Percentiles rank a stretch among this genome's conserved stretches.
Evolutionary conservation across 129 eudicot genomes (phyloP).

Genomic region (Centaurea solstitialis): DNA sequence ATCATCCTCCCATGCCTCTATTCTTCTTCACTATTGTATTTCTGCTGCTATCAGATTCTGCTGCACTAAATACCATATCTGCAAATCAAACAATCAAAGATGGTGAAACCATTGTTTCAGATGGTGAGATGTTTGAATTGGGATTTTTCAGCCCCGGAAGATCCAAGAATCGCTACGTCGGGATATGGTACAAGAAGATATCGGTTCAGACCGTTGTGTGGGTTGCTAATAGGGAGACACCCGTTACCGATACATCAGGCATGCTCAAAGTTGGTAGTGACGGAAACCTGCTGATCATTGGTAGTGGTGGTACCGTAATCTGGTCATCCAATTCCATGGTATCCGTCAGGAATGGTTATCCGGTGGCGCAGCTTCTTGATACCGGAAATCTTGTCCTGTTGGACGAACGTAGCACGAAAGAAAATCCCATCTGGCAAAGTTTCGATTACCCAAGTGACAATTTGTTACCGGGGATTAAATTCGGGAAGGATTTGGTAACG

Average conservation of each 20-base stretch:
- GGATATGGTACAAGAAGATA: slow-evolving; percentile 29
- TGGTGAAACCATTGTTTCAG: slow-evolving; percentile 17
- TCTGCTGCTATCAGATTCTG: background rate
- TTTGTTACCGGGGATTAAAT: slow-evolving; percentile 21
- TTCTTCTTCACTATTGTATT: background rate
- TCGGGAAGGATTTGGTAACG: slow-evolving; percentile 25
- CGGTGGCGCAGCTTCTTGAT: background rate
- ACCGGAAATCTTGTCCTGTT: background rate
- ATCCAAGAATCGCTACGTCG: slow-evolving; percentile 17
- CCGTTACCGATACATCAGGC: background rate
- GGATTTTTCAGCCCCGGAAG: slow-evolving; percentile 31
- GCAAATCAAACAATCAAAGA: slow-evolving; percentile 17
- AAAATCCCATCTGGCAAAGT: background rate
- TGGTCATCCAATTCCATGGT: background rate
- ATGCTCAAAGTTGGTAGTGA: background rate
- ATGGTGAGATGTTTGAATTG: slow-evolving; percentile 10
- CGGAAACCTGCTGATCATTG: background rate
- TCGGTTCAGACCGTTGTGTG: slow-evolving; percentile 6
- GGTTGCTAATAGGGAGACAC: background rate
- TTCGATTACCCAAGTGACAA: slow-evolving; percentile 29
- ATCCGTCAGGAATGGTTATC: background rate
- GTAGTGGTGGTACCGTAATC: background rate
- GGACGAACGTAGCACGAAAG: background rate
- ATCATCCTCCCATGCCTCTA: background rate
- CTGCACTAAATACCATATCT: slow-evolving; percentile 9